These are phyloP conservation scores for Laetiporus sulphureus DNA, from an alignment of 1,284 basidiomycete species.

Conservation along the genomic window DNA sequence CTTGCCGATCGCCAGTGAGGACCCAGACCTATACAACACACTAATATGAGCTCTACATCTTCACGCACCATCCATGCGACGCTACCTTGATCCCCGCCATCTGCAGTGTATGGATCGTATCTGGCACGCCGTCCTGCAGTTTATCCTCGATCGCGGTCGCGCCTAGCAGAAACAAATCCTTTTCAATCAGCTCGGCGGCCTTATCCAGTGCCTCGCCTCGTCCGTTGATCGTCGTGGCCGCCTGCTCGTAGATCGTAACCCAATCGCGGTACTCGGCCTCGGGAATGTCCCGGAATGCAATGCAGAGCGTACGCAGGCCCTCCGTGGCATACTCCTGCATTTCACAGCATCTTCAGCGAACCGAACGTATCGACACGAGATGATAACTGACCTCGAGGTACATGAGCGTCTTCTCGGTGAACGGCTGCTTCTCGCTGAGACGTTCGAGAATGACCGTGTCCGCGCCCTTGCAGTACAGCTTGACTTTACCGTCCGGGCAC, in stretches of 20 bases:
- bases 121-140: slow-evolving; percentile 97
- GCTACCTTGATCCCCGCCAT: slow-evolving; percentile 93
- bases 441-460: slow-evolving; percentile 96
- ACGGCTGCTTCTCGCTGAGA: slow-evolving; percentile 75
- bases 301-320: slow-evolving; percentile 93
- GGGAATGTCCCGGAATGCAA: slow-evolving; percentile 89
- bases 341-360: slow-evolving; percentile 7
- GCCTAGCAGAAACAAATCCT: slow-evolving; percentile 87
- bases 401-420: slow-evolving; percentile 79
- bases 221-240: slow-evolving; percentile 88
- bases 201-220: slow-evolving; percentile 91
- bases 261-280: slow-evolving; percentile 90
- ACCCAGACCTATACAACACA: slow-evolving; percentile 84
- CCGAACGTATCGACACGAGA: slow-evolving; percentile 1
- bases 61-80: not conserved
- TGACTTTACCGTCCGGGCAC: slow-evolving; percentile 85
- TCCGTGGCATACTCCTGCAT: slow-evolving; percentile 91
- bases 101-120: slow-evolving; percentile 96
- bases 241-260: slow-evolving; percentile 84
- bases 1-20: slow-evolving; percentile 94
- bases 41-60: not conserved
- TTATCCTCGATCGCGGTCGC: slow-evolving; percentile 99
- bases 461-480: slow-evolving; percentile 95
- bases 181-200: slow-evolving; percentile 94
- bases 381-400: slow-evolving; percentile 75